Conservation (phyloP, 2,329 filamentous ascomycete genomes). For the Colletotrichum costaricense region DNA sequence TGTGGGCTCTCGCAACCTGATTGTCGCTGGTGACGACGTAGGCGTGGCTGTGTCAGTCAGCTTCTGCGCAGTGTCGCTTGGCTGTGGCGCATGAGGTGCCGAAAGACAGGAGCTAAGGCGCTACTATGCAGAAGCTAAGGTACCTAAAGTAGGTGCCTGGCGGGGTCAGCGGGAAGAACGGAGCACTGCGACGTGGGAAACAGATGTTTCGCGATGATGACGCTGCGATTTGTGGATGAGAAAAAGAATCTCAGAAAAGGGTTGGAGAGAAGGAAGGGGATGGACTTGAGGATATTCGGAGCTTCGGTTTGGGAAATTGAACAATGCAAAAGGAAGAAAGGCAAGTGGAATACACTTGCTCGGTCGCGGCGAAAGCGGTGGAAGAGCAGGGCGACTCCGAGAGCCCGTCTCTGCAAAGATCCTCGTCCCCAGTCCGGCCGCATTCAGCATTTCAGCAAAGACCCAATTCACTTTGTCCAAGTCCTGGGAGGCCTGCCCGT, state of each 20-base stretch:
- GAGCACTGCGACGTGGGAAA: background rate
- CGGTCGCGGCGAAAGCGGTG: conserved; percentile 20
- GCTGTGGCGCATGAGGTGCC: conserved; percentile 36
- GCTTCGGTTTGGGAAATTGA: conserved; percentile 15
- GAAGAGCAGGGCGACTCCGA: conserved; percentile 21
- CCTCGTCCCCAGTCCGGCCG: conserved; percentile 14
- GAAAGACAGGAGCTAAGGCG: conserved; percentile 26
- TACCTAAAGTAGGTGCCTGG: conserved; percentile 19
- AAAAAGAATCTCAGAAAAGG: background rate
- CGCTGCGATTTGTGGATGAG: background rate
- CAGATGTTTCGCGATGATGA: background rate
- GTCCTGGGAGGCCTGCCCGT: conserved; percentile 7
- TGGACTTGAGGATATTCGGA: conserved; percentile 2
- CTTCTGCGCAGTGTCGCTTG: conserved; percentile 27
- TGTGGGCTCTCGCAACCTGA: conserved; percentile 36
- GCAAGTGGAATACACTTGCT: conserved; percentile 16
- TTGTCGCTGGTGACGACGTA: conserved; percentile 47
- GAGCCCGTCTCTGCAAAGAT: conserved; percentile 16
- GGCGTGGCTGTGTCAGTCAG: conserved; percentile 41
- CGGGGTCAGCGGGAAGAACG: conserved; percentile 4
- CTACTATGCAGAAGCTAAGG: conserved; percentile 12
- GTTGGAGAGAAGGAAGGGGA: background rate
- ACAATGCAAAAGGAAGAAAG: conserved; percentile 11
- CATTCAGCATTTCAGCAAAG: background rate
- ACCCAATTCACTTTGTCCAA: background rate